A percentile compares a stretch with the other conserved stretches of the same genome.
Conservation (phyloP, 176 grass and related monocot species). For the Triticum monococcum region DNA sequence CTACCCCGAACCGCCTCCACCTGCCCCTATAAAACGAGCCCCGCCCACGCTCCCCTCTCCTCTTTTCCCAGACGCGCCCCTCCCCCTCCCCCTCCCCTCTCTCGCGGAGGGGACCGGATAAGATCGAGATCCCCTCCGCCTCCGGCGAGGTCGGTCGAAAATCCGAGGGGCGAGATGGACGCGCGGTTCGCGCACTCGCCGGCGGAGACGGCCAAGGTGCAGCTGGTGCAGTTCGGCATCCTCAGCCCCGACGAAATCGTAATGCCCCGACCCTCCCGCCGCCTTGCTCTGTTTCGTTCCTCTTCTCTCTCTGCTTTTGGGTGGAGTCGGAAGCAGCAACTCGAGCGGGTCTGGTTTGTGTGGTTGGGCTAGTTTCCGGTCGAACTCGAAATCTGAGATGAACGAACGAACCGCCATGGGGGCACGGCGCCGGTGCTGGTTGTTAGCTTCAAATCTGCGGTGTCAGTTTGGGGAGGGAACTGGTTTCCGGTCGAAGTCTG, state of each 20-base stretch:
- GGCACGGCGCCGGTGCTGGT: background rate
- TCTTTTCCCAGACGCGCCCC: background rate
- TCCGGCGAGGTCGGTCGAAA: background rate
- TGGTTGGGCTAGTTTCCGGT: background rate
- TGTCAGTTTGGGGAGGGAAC: background rate
- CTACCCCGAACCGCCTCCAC: background rate
- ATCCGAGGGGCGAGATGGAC: background rate
- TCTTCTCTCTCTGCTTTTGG: background rate
- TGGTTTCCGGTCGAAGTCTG: background rate
- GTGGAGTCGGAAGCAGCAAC: background rate
- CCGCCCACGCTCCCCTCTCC: background rate
- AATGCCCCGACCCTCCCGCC: background rate
- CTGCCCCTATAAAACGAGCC: background rate
- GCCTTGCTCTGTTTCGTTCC: background rate
- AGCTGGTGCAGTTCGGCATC: background rate
- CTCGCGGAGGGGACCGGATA: background rate
- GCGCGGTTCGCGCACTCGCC: background rate
- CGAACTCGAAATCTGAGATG: background rate
- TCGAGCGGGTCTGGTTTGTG: background rate
- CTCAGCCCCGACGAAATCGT: slow-evolving; percentile 8
- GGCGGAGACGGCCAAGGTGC: background rate
- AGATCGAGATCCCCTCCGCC: background rate
- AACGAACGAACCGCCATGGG: too few species aligned
- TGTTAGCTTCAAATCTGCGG: background rate
- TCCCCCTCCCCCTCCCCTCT: too few species aligned